Base-by-base conservation (phyloP, 2,329 filamentous ascomycete genomes). In the Teratosphaeria zuluensis region DNA sequence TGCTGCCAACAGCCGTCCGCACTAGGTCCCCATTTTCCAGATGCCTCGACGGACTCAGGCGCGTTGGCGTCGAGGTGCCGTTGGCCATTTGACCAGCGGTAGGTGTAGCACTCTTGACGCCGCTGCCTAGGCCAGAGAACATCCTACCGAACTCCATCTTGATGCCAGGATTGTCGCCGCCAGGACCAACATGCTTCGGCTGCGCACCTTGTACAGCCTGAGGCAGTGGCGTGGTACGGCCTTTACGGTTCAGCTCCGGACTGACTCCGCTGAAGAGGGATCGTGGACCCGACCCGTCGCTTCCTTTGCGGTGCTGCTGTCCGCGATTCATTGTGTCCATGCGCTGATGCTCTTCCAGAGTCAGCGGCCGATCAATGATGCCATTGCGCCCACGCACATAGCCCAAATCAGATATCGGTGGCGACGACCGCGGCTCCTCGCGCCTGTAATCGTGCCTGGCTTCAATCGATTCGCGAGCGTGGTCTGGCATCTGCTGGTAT, bases 71-170 rank as follows among this genome's bases (percentile, higher is more conserved):
- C 1, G 79, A 76, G 11, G 76, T 76, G 16, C 78, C 78, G 63
- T 79, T 80, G n/a, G 73, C 76, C 38, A 76, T 74, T 35, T 78
- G 74, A 14, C 74, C 74, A 51, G 69, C 67, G 35, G 75, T 76
- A 21, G 78, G 72, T n/a, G 72, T 79, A 31, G 76, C 75, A 62
- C 79, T 80, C 32, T 83, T 83, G 19, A 86, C 78, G 38, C 85
- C 85, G 71, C 84, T 86, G 16, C 85, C 92, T 64, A 97, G 90
- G n/a, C 92, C 92, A 19, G 90, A 90, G 74, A 96, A 96, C 81
- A 96, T 95, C 62, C 90, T 86, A 31, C 92, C 92, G 71, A 96
- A 92, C 71, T 96, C 92, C 70, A 86, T 95, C 78, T 96, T 96
- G 69, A 96, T 95, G 51, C 88, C 88, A 11, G 90, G 88, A 54